Conservation (phyloP, 306 rosid species). For the Lupinus albus region DNA sequence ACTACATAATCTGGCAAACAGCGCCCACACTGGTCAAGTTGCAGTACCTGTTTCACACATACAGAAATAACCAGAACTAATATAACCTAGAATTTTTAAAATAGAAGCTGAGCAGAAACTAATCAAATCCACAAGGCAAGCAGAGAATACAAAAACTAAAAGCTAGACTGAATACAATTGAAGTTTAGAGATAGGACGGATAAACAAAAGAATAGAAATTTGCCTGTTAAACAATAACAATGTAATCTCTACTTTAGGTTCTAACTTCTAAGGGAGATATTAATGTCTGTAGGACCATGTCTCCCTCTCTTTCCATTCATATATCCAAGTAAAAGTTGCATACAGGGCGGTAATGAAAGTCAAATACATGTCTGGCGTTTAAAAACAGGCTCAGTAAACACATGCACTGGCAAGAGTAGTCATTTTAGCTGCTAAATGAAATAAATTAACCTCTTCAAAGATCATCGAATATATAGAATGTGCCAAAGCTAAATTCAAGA, state of each 20-base stretch:
- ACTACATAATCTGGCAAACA: slow-evolving; percentile 77
- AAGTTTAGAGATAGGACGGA: no score
- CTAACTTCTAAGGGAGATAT: neutral
- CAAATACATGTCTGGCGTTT: neutral
- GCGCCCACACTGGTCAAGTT: slow-evolving; percentile 92
- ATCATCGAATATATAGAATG: neutral
- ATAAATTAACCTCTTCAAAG: neutral
- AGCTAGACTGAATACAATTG: neutral
- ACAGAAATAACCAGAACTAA: slow-evolving; percentile 32
- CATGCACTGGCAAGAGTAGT: neutral
- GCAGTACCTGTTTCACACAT: slow-evolving; percentile 66
- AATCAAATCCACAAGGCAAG: slow-evolving; percentile 20
- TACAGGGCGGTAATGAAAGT: slow-evolving; percentile 3
- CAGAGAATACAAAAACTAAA: neutral
- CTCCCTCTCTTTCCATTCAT: neutral
- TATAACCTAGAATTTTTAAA: slow-evolving; percentile 16
- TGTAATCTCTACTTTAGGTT: neutral
- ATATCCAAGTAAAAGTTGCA: neutral
- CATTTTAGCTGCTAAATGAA: neutral
- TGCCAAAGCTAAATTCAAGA: neutral
- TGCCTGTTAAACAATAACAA: neutral
- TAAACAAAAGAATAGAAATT: no score
- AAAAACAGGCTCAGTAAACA: neutral
- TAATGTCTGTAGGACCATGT: neutral
- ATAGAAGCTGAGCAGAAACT: slow-evolving; percentile 18